A percentile compares a stretch with the other conserved stretches of the same genome.
Evolutionary conservation across 257 asterid genomes (phyloP).

Genomic region (Lycium barbarum): DNA sequence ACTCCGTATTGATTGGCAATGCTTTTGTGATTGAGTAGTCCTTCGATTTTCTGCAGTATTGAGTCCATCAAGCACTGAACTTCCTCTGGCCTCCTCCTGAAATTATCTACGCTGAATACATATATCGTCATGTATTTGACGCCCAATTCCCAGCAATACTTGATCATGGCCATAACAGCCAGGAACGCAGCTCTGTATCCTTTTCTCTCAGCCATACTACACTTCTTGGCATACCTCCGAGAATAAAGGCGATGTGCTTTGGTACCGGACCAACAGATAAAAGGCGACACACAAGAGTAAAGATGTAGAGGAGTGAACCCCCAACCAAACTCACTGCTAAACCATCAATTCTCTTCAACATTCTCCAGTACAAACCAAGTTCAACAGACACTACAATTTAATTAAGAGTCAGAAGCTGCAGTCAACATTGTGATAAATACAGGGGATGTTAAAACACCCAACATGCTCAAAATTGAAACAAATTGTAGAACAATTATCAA

Average conservation of each 20-base stretch:
- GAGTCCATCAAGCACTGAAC: slow-evolving; percentile 69
- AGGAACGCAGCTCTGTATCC: slow-evolving; percentile 77
- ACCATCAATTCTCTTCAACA: background rate
- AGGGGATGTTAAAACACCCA: background rate
- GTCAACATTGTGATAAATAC: background rate
- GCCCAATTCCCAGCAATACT: slow-evolving; percentile 73
- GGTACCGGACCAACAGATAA: slow-evolving; percentile 77
- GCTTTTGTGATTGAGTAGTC: slow-evolving; percentile 59
- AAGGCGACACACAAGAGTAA: slow-evolving; percentile 47
- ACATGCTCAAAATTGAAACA: background rate
- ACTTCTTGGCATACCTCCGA: slow-evolving; percentile 68
- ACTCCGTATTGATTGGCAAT: slow-evolving; percentile 65
- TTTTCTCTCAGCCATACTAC: slow-evolving; percentile 51
- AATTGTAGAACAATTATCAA: background rate
- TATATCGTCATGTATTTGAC: slow-evolving; percentile 63
- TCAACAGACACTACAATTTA: background rate
- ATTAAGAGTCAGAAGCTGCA: background rate
- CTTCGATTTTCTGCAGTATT: slow-evolving; percentile 77
- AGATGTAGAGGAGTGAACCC: slow-evolving; percentile 38
- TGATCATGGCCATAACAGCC: slow-evolving; percentile 63
- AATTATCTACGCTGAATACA: slow-evolving; percentile 89
- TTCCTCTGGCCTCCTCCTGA: slow-evolving; percentile 70
- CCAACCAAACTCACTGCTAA: background rate
- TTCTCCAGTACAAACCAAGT: background rate
- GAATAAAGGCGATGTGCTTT: slow-evolving; percentile 65